Evolutionary conservation across 306 rosid genomes (phyloP), one percentile per base, ranked within the genome.

Genomic region (Alnus glutinosa): DNA sequence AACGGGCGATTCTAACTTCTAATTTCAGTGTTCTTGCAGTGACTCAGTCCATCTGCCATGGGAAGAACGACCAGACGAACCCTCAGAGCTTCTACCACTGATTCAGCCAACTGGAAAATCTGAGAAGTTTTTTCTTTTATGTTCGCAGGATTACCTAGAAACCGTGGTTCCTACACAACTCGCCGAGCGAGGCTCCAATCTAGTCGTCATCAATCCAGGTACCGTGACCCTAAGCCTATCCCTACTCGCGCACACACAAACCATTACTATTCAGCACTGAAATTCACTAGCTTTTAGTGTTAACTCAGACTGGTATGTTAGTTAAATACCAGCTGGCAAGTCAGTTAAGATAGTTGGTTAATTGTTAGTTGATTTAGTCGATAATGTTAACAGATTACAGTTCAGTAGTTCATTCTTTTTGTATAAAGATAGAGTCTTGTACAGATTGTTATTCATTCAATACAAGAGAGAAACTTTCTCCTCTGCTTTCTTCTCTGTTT

Each of bases 171-270:
- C 99, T 84, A 93, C 99, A 7, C 98, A 93, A 75, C 84, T 95
- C 78, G 76, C 92, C 63, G 98, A 95, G 77, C 88, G 98, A 84
- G 98, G 99, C 61, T 93, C 98, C 83, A 92, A 95, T 84, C 78
- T 95, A 23, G 93, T 95, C 85, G 94, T 95, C 44, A 89, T 90
- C 81, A 95, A 91, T 86, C 98, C 98, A 68, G 99, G 99, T 91
- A 84, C 74, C 76, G 68, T 32, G 80, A 69, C 51, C 77, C 34
- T 78, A 50, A 15, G 46, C 66, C 77, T 76, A 36, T 63, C 36
- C 83, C 77, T 52, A 28, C 42, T 49, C 12, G 4, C 30, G 18
- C 28, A n/a, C 59, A 14, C 14, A 51, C 55, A 1, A 13, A 47
- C 48, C 15, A 13, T n/a, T 46, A 51, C 7, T 74, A 36, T 79